These are phyloP conservation scores for Fusarium coffeatum DNA, from an alignment of 2,329 filamentous ascomycete species.

Conservation along the genomic window DNA sequence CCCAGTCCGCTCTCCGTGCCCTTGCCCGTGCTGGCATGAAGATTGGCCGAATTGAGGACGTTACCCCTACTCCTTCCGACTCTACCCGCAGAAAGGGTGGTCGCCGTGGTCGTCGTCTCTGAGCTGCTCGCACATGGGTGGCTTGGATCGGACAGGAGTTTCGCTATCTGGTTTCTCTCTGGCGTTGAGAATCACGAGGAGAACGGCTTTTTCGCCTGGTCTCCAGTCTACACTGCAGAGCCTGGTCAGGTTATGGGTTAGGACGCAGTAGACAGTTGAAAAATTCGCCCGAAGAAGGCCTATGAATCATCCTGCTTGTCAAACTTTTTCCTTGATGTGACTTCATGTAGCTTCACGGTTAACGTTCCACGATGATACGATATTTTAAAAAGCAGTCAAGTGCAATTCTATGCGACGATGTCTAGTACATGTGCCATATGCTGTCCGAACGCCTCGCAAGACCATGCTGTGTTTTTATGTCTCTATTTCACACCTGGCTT, in stretches of 20 bases:
- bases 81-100: constrained; percentile 99
- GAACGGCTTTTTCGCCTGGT: constrained; percentile 76
- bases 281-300: constrained; percentile 59
- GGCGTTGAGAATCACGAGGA: constrained; percentile 78
- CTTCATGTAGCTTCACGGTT: constrained; percentile 19
- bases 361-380: constrained; percentile 28
- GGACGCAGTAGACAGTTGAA: constrained; percentile 55
- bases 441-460: constrained; percentile 31
- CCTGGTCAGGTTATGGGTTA: constrained; percentile 49
- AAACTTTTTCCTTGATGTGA: constrained; percentile 42
- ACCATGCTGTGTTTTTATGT: background rate
- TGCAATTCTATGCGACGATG: background rate
- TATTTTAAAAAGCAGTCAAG: constrained; percentile 3
- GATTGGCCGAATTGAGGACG: constrained; percentile 99
- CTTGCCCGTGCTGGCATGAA: constrained; percentile 99
- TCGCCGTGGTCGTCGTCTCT: constrained; percentile 99
- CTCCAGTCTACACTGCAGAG: constrained; percentile 67
- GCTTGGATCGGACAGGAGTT: constrained; percentile 53
- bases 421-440: constrained; percentile 15
- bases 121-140: constrained; percentile 56
- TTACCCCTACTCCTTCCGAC: constrained; percentile 98
- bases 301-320: constrained; percentile 54
- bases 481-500: constrained; percentile 46
- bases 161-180: constrained; percentile 65
- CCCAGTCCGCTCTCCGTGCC: constrained; percentile 98